Evolutionary conservation across 345 rosid genomes (phyloP).

Genomic region (Gossypium sturtianum): DNA sequence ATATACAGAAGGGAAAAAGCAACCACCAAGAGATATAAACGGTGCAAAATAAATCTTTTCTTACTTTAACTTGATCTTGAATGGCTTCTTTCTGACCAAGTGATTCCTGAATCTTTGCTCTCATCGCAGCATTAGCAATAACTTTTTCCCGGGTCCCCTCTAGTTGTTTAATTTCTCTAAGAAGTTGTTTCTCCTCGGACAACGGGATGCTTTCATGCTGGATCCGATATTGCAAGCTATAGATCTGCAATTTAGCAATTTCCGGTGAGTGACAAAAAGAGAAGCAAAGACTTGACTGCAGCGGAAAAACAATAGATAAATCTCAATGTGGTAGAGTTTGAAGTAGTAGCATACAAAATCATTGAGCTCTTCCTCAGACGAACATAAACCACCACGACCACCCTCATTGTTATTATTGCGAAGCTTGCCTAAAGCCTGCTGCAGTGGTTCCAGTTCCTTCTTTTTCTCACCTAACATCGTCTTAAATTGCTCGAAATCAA

Average conservation of each 20-base stretch:
- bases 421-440: slow-evolving; percentile 81
- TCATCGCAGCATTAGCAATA: slow-evolving; percentile 73
- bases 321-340: slow-evolving; percentile 9
- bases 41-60: background rate
- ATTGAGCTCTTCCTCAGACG: slow-evolving; percentile 87
- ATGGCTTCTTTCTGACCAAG: slow-evolving; percentile 69
- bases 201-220: slow-evolving; percentile 92
- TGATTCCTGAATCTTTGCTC: slow-evolving; percentile 80
- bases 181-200: slow-evolving; percentile 87
- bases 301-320: slow-evolving; percentile 6
- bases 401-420: slow-evolving; percentile 40
- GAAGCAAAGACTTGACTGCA: slow-evolving; percentile 2
- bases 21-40: background rate
- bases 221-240: slow-evolving; percentile 68
- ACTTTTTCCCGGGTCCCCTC: slow-evolving; percentile 94
- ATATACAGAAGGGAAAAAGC: background rate
- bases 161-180: slow-evolving; percentile 85
- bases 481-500: slow-evolving; percentile 39
- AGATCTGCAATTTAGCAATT: slow-evolving; percentile 51
- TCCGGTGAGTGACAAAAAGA: slow-evolving; percentile 11
- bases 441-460: slow-evolving; percentile 79
- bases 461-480: slow-evolving; percentile 54
- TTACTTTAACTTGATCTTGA: slow-evolving; percentile 92
- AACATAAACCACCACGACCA: slow-evolving; percentile 57
- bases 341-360: slow-evolving; percentile 43